These are phyloP conservation scores for Penicillium desertorum DNA, from an alignment of 495 filamentous ascomycete genomes.

Conservation along the genomic window DNA sequence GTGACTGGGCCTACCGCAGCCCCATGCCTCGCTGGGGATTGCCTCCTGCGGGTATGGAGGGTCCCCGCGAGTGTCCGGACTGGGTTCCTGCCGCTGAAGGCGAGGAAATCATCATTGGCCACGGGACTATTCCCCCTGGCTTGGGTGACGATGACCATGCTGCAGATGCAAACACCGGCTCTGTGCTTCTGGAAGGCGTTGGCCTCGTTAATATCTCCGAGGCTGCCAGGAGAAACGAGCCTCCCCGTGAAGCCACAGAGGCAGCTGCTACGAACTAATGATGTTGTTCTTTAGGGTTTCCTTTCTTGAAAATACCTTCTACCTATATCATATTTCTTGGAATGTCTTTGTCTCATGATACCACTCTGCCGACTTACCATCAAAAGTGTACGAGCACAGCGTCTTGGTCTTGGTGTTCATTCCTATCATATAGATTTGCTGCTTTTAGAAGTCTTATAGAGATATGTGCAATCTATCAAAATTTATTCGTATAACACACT, in stretches of 20 bases:
- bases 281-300: neutral
- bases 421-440: neutral
- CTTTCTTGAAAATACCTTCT: slow-evolving; percentile 3
- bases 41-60: slow-evolving; percentile 63
- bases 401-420: slow-evolving; percentile 1
- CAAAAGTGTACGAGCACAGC: slow-evolving; percentile 9
- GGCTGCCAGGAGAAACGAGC: neutral
- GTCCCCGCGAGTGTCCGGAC: slow-evolving; percentile 54
- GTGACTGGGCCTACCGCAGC: slow-evolving; percentile 84
- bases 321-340: neutral
- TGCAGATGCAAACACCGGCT: slow-evolving; percentile 8
- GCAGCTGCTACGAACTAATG: neutral
- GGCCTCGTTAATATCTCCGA: slow-evolving; percentile 21
- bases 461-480: neutral
- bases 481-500: neutral
- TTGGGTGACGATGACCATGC: slow-evolving; percentile 25
- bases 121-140: slow-evolving; percentile 35
- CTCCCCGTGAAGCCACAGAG: neutral
- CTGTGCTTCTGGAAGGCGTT: slow-evolving; percentile 24
- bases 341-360: slow-evolving; percentile 11
- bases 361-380: slow-evolving; percentile 1
- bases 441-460: neutral
- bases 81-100: slow-evolving; percentile 38
- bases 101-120: slow-evolving; percentile 39
- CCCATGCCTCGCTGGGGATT: slow-evolving; percentile 82